phyloP scores from a whole-genome alignment of 495 filamentous ascomycete genomes.

The Letharia lupina region DNA sequence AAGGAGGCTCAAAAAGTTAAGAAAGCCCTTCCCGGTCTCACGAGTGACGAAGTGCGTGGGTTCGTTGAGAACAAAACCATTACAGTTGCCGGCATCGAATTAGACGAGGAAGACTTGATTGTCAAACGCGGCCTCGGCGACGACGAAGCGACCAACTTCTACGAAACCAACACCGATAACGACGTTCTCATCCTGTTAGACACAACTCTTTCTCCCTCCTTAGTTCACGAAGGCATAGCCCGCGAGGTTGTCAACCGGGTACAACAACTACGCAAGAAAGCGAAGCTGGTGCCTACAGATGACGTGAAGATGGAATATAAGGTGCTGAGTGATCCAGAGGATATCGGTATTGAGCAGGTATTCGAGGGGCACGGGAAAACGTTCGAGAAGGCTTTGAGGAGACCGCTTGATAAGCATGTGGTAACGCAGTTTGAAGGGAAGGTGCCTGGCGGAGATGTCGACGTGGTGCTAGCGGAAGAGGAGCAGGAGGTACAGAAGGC shows the following conservation, averaged over 20 bases:
- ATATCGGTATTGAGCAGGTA: constrained; percentile 61
- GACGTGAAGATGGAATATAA: constrained; percentile 81
- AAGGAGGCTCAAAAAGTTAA: constrained; percentile 86
- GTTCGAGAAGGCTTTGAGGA: constrained; percentile 72
- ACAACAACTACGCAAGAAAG: constrained; percentile 74
- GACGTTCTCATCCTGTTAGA: constrained; percentile 82
- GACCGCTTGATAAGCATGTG: constrained; percentile 68
- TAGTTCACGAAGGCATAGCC: constrained; percentile 66
- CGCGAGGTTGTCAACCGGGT: constrained; percentile 79
- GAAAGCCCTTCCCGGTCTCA: constrained; percentile 75
- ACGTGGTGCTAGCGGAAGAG: constrained; percentile 67
- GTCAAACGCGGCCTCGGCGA: constrained; percentile 72
- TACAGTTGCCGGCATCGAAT: constrained; percentile 71
- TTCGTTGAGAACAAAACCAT: constrained; percentile 66
- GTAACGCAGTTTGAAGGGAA: constrained; percentile 56
- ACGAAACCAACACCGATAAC: constrained; percentile 78
- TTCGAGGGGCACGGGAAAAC: constrained; percentile 58
- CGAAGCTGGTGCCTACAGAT: constrained; percentile 69
- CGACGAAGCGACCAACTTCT: constrained; percentile 52
- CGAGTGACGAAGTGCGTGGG: constrained; percentile 64
- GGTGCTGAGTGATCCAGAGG: constrained; percentile 66
- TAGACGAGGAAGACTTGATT: constrained; percentile 72
- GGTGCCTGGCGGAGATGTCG: constrained; percentile 46
- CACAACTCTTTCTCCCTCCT: constrained; percentile 59
- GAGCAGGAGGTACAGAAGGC: constrained; percentile 85